Conservation (phyloP, 176 grass and related monocot species). For the Triticum turgidum region DNA sequence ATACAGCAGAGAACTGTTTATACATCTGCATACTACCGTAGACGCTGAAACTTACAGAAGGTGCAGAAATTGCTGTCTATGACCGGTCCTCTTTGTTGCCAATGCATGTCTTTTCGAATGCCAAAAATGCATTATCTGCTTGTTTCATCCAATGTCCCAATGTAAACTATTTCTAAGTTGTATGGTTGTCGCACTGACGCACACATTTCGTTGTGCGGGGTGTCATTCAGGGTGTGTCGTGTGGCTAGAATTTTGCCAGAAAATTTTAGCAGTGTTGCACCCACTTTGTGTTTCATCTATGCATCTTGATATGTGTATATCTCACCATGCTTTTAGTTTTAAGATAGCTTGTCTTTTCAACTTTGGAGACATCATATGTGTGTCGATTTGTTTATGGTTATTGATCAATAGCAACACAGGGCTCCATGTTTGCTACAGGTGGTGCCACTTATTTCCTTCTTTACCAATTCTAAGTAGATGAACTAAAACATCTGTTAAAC, state of each 20-base stretch:
- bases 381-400: neutral
- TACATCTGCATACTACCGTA: neutral
- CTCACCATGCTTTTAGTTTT: neutral
- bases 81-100: neutral
- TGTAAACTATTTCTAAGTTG: neutral
- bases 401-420: neutral
- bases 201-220: neutral
- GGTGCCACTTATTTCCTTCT: neutral
- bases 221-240: neutral
- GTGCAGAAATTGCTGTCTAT: neutral
- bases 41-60: neutral
- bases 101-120: neutral
- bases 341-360: neutral
- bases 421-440: neutral
- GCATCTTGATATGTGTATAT: neutral
- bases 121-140: neutral
- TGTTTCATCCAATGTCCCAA: neutral
- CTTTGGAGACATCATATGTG: neutral
- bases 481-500: neutral
- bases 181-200: too few species aligned
- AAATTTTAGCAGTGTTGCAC: neutral
- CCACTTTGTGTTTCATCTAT: neutral
- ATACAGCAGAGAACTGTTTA: neutral
- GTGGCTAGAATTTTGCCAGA: too few species aligned
- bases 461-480: neutral